phyloP scores from a whole-genome alignment of 2,329 filamentous ascomycete genomes.

The Sclerotinia nivalis region DNA sequence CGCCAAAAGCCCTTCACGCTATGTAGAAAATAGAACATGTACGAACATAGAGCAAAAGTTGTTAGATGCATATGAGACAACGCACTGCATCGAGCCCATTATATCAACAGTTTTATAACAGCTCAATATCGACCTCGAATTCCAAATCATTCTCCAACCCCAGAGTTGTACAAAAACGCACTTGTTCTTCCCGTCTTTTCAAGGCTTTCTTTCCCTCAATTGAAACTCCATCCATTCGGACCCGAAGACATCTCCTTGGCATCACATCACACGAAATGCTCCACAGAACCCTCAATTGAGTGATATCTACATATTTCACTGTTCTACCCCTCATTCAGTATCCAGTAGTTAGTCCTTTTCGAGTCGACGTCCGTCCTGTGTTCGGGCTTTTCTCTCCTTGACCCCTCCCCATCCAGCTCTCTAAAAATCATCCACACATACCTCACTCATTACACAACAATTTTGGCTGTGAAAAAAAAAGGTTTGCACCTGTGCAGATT shows the following conservation, averaged over 20 bases:
- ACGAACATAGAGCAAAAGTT: not conserved
- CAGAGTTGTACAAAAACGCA: not conserved
- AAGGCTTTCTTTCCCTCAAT: not conserved
- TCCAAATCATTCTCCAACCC: not conserved
- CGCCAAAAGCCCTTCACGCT: not conserved
- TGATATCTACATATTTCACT: not conserved
- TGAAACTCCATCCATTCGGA: not conserved
- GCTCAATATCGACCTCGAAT: not conserved
- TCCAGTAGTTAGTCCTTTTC: not conserved
- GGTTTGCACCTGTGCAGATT: constrained; percentile 1
- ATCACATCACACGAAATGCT: not conserved
- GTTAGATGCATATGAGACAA: not conserved
- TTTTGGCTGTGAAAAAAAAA: not conserved
- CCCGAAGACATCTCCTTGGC: not conserved
- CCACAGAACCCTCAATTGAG: not conserved
- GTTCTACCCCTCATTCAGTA: not conserved
- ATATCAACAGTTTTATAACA: not conserved
- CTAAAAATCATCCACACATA: not conserved
- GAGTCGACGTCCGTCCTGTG: not conserved
- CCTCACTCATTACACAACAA: not conserved
- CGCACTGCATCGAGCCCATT: not conserved
- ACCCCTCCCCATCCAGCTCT: not conserved
- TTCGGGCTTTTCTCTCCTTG: not conserved
- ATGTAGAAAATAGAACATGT: not conserved
- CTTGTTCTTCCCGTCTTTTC: constrained; percentile 4